A percentile compares a stretch with the other conserved stretches of the same genome.
phyloP scores from a whole-genome alignment of 2,329 filamentous ascomycete species.

The Beauveria sp. region DNA sequence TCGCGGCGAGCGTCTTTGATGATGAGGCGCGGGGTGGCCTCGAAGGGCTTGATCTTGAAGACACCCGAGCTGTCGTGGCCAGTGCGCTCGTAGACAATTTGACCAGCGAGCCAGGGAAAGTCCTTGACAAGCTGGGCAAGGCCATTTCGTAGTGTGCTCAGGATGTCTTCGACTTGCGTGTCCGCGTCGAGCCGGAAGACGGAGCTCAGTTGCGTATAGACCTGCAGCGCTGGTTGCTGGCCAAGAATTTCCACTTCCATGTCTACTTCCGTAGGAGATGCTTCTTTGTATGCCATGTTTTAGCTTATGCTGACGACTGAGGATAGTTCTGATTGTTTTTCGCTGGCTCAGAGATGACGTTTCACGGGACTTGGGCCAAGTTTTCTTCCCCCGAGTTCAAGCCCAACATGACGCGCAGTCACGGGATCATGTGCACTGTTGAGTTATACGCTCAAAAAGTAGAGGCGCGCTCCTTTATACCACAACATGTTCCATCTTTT shows the following conservation, averaged over 20 bases:
- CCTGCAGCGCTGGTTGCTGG: conserved; percentile 30
- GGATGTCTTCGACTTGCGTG: conserved; percentile 17
- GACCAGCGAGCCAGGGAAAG: conserved; percentile 42
- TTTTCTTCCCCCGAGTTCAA: too few species aligned
- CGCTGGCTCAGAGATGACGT: neutral
- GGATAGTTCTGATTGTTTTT: neutral
- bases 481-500: too few species aligned
- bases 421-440: neutral
- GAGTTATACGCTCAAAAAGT: too few species aligned
- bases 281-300: neutral
- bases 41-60: conserved; percentile 31
- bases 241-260: conserved; percentile 33
- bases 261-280: conserved; percentile 9
- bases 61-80: conserved; percentile 21
- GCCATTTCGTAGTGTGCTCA: conserved; percentile 25
- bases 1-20: conserved; percentile 36
- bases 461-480: too few species aligned
- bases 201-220: conserved; percentile 40
- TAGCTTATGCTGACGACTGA: neutral
- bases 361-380: neutral
- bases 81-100: conserved; percentile 29
- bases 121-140: conserved; percentile 27
- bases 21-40: conserved; percentile 25
- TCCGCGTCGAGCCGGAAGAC: conserved; percentile 26
- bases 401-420: neutral